phyloP scores from a whole-genome alignment of 148 eudicot species.

The Dianthus caryophyllus region DNA sequence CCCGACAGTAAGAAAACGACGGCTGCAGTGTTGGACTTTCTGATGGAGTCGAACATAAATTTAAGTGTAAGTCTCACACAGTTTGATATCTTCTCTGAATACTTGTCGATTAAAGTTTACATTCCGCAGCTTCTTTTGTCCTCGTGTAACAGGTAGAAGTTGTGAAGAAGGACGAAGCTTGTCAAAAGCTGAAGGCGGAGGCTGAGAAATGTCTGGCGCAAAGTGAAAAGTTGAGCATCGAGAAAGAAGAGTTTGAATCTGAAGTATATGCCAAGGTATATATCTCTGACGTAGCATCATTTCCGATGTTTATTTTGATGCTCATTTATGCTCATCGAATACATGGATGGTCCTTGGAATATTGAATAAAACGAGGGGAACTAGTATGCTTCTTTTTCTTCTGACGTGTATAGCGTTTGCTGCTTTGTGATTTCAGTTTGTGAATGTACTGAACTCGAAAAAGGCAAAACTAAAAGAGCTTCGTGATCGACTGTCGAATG shows the following conservation, averaged over 20 bases:
- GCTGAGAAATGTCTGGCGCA: constrained; percentile 69
- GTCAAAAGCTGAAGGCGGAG: constrained; percentile 61
- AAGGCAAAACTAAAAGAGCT: constrained; percentile 87
- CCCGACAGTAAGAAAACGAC: constrained; percentile 55
- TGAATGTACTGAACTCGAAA: constrained; percentile 75
- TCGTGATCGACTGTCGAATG: constrained; percentile 52
- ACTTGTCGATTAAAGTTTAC: background rate
- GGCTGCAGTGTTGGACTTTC: constrained; percentile 68
- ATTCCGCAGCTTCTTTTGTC: background rate
- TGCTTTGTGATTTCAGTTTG: constrained; percentile 49
- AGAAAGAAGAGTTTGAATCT: constrained; percentile 69
- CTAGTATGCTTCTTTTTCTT: background rate
- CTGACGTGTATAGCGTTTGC: background rate
- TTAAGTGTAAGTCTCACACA: constrained; percentile 58
- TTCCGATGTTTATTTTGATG: background rate
- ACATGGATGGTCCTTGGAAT: background rate
- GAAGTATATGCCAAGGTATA: constrained; percentile 71
- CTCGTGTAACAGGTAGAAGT: constrained; percentile 64
- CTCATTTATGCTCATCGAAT: background rate
- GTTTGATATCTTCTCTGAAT: background rate
- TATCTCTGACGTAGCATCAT: background rate
- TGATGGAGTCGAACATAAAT: constrained; percentile 83
- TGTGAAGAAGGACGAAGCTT: constrained; percentile 59
- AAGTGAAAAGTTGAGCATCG: constrained; percentile 66
- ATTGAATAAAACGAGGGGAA: background rate